Base-by-base conservation (phyloP, 2,329 filamentous ascomycete species). In the Eutypella sp. region DNA sequence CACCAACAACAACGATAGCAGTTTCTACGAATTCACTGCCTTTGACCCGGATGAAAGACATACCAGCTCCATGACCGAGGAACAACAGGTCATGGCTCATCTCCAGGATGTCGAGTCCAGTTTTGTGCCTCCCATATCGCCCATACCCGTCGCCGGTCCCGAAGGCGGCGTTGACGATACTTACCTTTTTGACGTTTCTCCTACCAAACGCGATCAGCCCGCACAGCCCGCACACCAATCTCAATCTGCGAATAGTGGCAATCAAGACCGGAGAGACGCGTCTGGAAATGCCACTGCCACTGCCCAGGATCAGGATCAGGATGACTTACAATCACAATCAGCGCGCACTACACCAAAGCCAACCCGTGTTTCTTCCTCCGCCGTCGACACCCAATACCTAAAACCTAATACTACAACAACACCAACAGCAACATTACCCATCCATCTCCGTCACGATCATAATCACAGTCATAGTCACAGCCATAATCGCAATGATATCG, bases 61-160 rank as follows among this genome's bases (percentile, higher is more conserved):
- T 40, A 66, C 72, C 44, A 74, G 80, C 45, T 76, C 75, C 3
- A 60, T 78, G 36, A 73, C 73, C 37, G 77, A 81, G 34, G 62
- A 64, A 52, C 70, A 74, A 40, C 71, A 71, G 37, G 70, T 82
- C 18, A 70, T 73, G 50, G 72, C 74, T 45, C 79, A 84, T 57
- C 62, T 85, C 18, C 72, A 77, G 54, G 81, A 85, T 56, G 73
- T 84, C 50, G 82, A 85, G 58, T 84, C 81, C 27, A 85, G 81
- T 65, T 85, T 85, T 57, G 60, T 82, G 45, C 75, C 78, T 2
- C 72, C 74, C 5, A 60, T 78, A 5, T 84, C 81, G 7, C 80
- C 81, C 11, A 72, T 82, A 40, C 71, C 56, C 15, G 50, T 58
- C n/a, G 40, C 70, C 29, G 67, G 72, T 42, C 64, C 69, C 9